Evolutionary conservation across 2,329 filamentous ascomycete genomes (phyloP).

Genomic region (Pseudopyrenochaeta lycopersici): DNA sequence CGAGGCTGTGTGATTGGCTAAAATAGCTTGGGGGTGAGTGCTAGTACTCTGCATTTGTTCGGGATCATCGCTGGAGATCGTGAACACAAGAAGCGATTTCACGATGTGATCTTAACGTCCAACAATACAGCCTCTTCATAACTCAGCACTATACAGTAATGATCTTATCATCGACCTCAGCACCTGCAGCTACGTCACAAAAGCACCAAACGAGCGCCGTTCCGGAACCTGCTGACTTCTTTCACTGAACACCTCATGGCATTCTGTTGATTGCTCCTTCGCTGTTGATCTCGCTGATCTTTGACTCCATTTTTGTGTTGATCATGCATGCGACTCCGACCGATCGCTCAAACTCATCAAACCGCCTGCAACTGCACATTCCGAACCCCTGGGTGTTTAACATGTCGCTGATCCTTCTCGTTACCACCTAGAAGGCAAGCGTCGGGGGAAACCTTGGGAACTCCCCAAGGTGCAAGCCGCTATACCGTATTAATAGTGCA

Average conservation of each 20-base stretch:
- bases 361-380: not conserved
- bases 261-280: not conserved
- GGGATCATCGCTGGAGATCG: not conserved
- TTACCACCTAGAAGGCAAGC: not conserved
- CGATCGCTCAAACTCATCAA: not conserved
- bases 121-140: conserved; percentile 4
- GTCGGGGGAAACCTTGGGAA: not conserved
- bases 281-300: not conserved
- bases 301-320: not conserved
- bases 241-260: not conserved
- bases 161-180: conserved; percentile 8
- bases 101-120: conserved; percentile 4
- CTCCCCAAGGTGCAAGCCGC: not conserved
- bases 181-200: conserved; percentile 2
- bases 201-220: conserved; percentile 2
- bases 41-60: not conserved
- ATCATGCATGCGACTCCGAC: not conserved
- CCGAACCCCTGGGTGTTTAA: not conserved
- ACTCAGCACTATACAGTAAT: conserved; percentile 6
- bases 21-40: not conserved
- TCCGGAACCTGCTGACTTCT: conserved; percentile 4
- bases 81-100: conserved; percentile 6
- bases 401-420: not conserved
- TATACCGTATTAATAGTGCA: not conserved
- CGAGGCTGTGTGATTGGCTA: not conserved